A percentile compares a stretch with the other conserved stretches of the same genome.
These are phyloP conservation scores for Gossypium gossypioides DNA, from an alignment of 441 rosid species.

Conservation along the genomic window DNA sequence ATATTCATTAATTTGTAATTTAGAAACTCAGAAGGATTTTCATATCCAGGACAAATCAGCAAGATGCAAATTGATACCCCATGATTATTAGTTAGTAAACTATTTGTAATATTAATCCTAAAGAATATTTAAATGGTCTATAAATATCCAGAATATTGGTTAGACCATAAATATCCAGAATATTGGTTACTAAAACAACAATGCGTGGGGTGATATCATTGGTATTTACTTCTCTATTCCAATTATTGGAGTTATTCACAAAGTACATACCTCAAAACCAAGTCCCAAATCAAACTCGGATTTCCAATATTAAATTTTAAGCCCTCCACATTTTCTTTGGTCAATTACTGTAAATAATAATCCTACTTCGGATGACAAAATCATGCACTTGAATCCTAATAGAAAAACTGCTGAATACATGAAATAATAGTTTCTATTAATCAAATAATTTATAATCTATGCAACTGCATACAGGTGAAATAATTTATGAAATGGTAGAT, in stretches of 20 bases:
- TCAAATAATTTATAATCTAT: neutral
- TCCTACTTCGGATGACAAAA: neutral
- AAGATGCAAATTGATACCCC: neutral
- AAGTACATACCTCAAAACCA: neutral
- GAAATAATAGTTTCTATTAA: neutral
- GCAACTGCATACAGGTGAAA: neutral
- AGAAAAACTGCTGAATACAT: neutral
- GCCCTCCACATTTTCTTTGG: neutral
- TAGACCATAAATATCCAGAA: neutral
- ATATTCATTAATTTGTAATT: neutral
- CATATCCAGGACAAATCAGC: neutral
- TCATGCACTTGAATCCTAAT: neutral
- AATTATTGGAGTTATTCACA: neutral
- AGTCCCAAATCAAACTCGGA: neutral
- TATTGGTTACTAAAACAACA: neutral
- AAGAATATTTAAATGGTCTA: neutral
- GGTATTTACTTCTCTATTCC: neutral
- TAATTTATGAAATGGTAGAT: neutral
- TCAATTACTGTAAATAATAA: conserved; percentile 1
- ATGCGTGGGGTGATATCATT: neutral
- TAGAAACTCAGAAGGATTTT: neutral
- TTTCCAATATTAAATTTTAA: neutral
- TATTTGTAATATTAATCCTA: neutral
- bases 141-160: neutral
- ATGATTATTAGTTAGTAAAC: neutral